phyloP scores from a whole-genome alignment of 106 monocot genomes.

The Cymbidium sinense region DNA sequence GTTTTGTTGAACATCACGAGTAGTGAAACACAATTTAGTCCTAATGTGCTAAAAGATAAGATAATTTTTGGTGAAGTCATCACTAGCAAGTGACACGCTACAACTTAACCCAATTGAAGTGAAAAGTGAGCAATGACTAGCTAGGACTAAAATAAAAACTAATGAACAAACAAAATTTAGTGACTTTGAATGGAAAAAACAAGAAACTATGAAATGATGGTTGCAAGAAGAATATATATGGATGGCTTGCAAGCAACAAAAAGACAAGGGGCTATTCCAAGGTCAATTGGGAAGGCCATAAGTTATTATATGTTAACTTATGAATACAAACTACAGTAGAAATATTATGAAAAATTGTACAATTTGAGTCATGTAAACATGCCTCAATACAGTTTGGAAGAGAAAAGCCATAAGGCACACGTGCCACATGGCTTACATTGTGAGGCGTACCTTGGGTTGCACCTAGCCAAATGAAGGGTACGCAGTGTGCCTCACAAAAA shows the following conservation, averaged over 20 bases:
- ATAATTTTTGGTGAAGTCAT: background rate
- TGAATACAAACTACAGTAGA: background rate
- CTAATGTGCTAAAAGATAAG: background rate
- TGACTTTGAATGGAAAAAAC: background rate
- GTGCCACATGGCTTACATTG: no score
- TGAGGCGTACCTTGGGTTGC: no score
- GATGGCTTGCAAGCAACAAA: no score
- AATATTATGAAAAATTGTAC: no score
- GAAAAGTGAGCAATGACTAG: background rate
- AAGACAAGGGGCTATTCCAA: background rate
- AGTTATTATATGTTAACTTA: no score
- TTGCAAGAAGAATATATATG: background rate
- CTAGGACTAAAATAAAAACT: background rate
- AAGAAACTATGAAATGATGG: background rate
- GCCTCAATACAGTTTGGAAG: no score
- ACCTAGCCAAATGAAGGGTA: no score
- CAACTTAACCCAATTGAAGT: background rate
- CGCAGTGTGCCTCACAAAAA: no score
- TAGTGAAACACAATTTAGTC: background rate
- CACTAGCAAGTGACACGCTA: background rate
- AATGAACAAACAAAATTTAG: background rate
- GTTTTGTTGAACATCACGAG: background rate
- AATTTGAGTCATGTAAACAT: no score
- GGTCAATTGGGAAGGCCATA: no score
- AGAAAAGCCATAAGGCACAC: no score